Base-by-base conservation (phyloP, 805 yeast genomes). In the Candida chilensis region DNA sequence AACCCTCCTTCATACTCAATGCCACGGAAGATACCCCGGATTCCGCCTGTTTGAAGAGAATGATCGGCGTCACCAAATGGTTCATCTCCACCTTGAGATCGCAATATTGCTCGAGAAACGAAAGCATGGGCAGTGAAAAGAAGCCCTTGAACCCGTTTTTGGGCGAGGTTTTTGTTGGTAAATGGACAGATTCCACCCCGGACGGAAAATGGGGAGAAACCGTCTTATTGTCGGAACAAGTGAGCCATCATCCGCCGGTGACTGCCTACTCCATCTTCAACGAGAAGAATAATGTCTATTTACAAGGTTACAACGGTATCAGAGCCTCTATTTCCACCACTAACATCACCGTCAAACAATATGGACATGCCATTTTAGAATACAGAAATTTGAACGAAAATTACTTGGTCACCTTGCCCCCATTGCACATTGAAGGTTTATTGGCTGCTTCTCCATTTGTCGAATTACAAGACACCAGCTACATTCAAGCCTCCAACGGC, bases 121-220 rank as follows among this genome's bases (percentile, higher is more conserved):
- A 90, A 60, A 70, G 78, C 32, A 71, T 83, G 71, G 97, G 97
- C n/a, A 69, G 85, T 25, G 98, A 92, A 59, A 92, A 92, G 71
- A 92, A 92, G 59, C 97, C 98, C 6, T 64, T 92, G 52, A 92
- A 92, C 52, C 98, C 98, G 27, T 90, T 92, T 48, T 63, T 92
- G 40, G 98, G 98, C 34, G 98, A 92, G 61, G 65, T 87, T 29
- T 92, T 88, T 46, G 82, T 85, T 22, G 97, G 96, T 28, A 77
- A 80, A 46, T 87, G 96, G 95, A 59, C 57, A 3, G 85, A 76
- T 40, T 48, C 50, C 28, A 50, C 72, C 17, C 38, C 47, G 11
- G 71, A 67, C 26, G 54, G 61, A 8, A 63, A 58, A 32, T 54
- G 72, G 11, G 95, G 95, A 25, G 94, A 84, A 37, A 83, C 95